Conservation (phyloP, 306 rosid species). For the Cicer chorassanicum region DNA sequence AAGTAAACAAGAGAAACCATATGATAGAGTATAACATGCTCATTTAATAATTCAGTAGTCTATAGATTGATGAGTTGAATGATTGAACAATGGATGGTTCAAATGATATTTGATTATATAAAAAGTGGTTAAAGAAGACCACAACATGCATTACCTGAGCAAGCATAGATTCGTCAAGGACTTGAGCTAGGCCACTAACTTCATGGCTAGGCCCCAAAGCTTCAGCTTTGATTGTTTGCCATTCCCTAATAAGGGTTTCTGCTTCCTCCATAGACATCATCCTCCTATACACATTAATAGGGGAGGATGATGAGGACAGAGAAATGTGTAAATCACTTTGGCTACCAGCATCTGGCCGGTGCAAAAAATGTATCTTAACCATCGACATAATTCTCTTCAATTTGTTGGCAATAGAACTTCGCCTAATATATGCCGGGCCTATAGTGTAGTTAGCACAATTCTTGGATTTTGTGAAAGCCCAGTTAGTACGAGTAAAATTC, state of each 20-base stretch:
- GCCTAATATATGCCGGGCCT: constrained; percentile 63
- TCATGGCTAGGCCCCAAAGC: constrained; percentile 93
- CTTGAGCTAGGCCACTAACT: constrained; percentile 64
- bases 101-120: constrained; percentile 14
- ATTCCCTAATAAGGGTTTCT: constrained; percentile 82
- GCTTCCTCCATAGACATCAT: constrained; percentile 88
- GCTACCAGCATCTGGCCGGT: constrained; percentile 52
- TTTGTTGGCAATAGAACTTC: constrained; percentile 53
- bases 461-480: constrained; percentile 51
- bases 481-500: constrained; percentile 54
- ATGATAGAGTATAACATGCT: constrained; percentile 4
- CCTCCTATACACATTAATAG: constrained; percentile 51
- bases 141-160: constrained; percentile 68
- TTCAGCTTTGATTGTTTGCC: constrained; percentile 90
- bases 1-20: constrained; percentile 28
- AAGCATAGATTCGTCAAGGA: constrained; percentile 95
- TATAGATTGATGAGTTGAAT: constrained; percentile 1
- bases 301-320: constrained; percentile 54
- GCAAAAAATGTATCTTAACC: constrained; percentile 52
- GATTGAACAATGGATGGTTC: constrained; percentile 22
- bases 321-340: constrained; percentile 44
- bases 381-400: constrained; percentile 58
- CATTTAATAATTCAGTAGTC: constrained; percentile 11
- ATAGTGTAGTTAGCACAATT: constrained; percentile 51
- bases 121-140: constrained; percentile 35